phyloP scores from a whole-genome alignment of 805 yeast genomes.

The Schwanniomyces sp. region DNA sequence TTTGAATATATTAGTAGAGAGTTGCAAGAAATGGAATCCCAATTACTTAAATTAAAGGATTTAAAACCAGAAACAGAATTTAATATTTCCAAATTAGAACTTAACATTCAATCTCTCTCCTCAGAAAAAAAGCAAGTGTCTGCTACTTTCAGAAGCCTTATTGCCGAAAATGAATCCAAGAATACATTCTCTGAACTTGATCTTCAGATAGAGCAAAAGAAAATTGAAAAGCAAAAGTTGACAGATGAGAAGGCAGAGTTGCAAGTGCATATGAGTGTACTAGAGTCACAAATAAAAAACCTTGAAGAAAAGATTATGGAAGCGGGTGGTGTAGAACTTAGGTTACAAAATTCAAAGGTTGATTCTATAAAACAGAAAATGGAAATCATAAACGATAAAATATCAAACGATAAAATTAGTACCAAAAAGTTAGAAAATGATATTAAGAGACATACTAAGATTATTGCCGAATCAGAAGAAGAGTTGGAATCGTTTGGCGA shows the following conservation, averaged over 20 bases:
- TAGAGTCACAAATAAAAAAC: conserved; percentile 54
- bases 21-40: conserved; percentile 57
- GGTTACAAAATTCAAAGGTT: conserved; percentile 78
- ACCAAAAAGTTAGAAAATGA: conserved; percentile 65
- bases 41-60: conserved; percentile 58
- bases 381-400: conserved; percentile 56
- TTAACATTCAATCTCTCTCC: conserved; percentile 65
- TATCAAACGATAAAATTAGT: conserved; percentile 55
- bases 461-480: conserved; percentile 42
- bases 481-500: conserved; percentile 40
- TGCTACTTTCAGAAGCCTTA: conserved; percentile 40
- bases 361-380: conserved; percentile 69
- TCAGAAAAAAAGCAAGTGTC: conserved; percentile 53
- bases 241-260: conserved; percentile 27
- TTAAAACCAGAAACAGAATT: conserved; percentile 69
- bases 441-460: conserved; percentile 52
- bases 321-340: conserved; percentile 85
- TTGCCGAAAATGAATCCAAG: conserved; percentile 34
- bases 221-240: conserved; percentile 17
- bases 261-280: conserved; percentile 52
- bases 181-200: conserved; percentile 26
- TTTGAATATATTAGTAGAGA: conserved; percentile 51
- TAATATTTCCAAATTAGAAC: conserved; percentile 52
- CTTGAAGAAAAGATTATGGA: conserved; percentile 81
- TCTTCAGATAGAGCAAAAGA: conserved; percentile 38